These are phyloP conservation scores for Peltaster fructicola DNA, from an alignment of 2,329 filamentous ascomycete genomes.

Conservation along the genomic window DNA sequence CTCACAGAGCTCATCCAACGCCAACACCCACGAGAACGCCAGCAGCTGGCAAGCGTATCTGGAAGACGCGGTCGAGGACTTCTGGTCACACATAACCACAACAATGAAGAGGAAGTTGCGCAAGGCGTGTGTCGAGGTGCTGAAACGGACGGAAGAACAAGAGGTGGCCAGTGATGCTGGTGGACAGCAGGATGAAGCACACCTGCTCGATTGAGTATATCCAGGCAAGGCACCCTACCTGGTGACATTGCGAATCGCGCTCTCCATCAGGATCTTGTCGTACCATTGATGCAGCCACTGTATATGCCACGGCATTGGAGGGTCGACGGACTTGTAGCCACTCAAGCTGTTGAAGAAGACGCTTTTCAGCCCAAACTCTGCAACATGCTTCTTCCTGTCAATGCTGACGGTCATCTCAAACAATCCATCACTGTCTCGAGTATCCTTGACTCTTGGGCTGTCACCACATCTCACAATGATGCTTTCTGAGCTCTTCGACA, in stretches of 20 bases:
- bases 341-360: conserved; percentile 38
- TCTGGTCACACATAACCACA: conserved; percentile 1
- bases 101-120: conserved; percentile 12
- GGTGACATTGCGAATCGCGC: conserved; percentile 25
- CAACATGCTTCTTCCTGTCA: conserved; percentile 40
- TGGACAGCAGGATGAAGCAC: conserved; percentile 15
- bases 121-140: conserved; percentile 12
- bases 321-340: conserved; percentile 19
- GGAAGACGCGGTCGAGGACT: not conserved
- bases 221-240: conserved; percentile 6
- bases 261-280: conserved; percentile 39
- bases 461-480: conserved; percentile 51
- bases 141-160: conserved; percentile 12
- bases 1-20: no score
- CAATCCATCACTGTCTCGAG: conserved; percentile 44
- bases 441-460: conserved; percentile 38
- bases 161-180: conserved; percentile 6
- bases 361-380: conserved; percentile 49
- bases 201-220: conserved; percentile 13
- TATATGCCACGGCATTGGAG: conserved; percentile 30
- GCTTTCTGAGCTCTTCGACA: conserved; percentile 42
- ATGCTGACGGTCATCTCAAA: conserved; percentile 47
- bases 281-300: conserved; percentile 38
- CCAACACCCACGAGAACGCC: conserved; percentile 7
- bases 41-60: not conserved